These are phyloP conservation scores for Ricinus communis DNA, from an alignment of 345 rosid species.

Conservation along the genomic window DNA sequence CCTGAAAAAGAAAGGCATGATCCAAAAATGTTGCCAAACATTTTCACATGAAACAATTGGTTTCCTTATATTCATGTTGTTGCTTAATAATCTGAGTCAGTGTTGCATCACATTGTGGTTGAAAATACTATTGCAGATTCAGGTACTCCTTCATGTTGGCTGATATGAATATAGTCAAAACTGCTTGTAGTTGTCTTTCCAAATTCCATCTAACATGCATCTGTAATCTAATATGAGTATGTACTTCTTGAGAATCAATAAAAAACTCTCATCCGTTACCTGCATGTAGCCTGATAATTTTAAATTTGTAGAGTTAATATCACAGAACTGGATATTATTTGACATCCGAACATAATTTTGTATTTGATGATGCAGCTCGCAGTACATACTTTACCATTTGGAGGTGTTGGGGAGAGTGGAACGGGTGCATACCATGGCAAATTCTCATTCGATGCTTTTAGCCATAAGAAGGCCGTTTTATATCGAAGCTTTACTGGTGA, in stretches of 20 bases:
- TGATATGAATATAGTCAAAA: background rate
- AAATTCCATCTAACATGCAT: background rate
- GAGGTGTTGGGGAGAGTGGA: conserved; percentile 97
- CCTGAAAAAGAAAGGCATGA: background rate
- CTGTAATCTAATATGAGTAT: background rate
- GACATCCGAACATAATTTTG: background rate
- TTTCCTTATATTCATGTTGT: background rate
- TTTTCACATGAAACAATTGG: background rate
- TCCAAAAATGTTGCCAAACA: background rate
- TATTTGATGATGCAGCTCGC: conserved; percentile 54
- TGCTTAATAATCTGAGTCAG: background rate
- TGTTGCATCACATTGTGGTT: background rate
- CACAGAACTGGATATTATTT: background rate
- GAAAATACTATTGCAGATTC: background rate
- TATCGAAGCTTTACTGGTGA: conserved; percentile 68
- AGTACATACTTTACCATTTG: conserved; percentile 67
- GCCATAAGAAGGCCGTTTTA: conserved; percentile 91
- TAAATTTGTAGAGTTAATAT: background rate
- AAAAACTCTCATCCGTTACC: background rate
- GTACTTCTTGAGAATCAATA: background rate
- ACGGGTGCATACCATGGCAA: conserved; percentile 91
- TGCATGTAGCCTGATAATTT: background rate
- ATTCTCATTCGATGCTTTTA: conserved; percentile 89
- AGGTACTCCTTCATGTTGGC: background rate
- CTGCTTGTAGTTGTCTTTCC: background rate